Conservation (phyloP, 345 rosid species). For the Limnanthes douglasii region DNA sequence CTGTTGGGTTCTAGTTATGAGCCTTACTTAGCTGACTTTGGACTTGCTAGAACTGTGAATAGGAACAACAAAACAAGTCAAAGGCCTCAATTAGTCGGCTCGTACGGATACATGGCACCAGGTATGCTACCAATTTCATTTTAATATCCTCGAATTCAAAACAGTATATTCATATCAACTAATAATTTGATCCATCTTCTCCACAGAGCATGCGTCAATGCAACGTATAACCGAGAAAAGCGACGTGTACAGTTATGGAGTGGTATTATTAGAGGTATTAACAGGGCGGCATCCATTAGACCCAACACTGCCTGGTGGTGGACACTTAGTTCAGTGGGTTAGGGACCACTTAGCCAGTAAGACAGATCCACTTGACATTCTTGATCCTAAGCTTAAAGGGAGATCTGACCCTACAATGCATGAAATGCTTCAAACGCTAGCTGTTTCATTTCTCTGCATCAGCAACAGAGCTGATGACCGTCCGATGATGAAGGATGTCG, state of each 20-base stretch:
- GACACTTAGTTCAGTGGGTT: conserved; percentile 80
- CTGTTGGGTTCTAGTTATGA: conserved; percentile 56
- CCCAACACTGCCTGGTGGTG: conserved; percentile 73
- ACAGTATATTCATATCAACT: too few species aligned
- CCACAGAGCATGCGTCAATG: conserved; percentile 68
- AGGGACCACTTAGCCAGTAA: conserved; percentile 57
- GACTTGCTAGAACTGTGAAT: conserved; percentile 47
- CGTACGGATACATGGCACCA: conserved; percentile 98
- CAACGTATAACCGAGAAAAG: conserved; percentile 73
- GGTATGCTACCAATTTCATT: conserved; percentile 20
- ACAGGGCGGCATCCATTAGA: conserved; percentile 91
- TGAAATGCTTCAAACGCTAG: conserved; percentile 82
- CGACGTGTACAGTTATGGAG: conserved; percentile 85
- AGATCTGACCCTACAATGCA: conserved; percentile 73
- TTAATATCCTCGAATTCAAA: too few species aligned
- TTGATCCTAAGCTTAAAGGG: conserved; percentile 64
- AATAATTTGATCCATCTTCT: too few species aligned
- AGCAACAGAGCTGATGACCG: conserved; percentile 45
- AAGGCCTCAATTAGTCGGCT: conserved; percentile 76
- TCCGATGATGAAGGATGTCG: conserved; percentile 80
- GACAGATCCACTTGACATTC: conserved; percentile 44
- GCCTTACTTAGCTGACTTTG: conserved; percentile 81
- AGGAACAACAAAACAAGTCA: conserved; percentile 21
- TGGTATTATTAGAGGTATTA: conserved; percentile 65
- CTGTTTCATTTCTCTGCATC: conserved; percentile 73